These are phyloP conservation scores for Fusarium heterosporum DNA, from an alignment of 2,329 filamentous ascomycete genomes.

Conservation along the genomic window DNA sequence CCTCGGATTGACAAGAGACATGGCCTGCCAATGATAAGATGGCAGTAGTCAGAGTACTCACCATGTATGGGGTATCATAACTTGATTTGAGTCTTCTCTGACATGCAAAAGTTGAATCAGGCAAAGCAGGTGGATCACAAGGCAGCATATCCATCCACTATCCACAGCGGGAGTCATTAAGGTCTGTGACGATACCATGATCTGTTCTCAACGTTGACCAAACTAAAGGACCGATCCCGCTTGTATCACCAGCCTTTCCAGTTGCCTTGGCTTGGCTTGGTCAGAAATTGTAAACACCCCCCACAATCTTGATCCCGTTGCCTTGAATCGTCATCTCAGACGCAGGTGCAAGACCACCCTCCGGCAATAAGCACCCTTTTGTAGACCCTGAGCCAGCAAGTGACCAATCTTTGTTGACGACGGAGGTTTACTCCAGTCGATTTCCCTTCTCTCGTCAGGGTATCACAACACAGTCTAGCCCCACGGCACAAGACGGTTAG, in stretches of 20 bases:
- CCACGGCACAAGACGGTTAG: conserved; percentile 36
- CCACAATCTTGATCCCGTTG: conserved; percentile 26
- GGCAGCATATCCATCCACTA: conserved; percentile 17
- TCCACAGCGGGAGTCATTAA: conserved; percentile 24
- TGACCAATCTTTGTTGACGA: conserved; percentile 18
- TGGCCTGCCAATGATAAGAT: conserved; percentile 12
- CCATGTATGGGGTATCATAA: neutral
- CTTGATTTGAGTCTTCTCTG: conserved; percentile 7
- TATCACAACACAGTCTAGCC: conserved; percentile 16
- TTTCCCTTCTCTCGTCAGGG: conserved; percentile 18
- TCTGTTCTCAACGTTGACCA: conserved; percentile 9
- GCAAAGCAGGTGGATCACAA: neutral
- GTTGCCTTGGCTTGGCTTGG: neutral
- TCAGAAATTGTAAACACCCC: conserved; percentile 20
- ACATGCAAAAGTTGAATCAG: conserved; percentile 11
- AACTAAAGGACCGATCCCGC: conserved; percentile 28
- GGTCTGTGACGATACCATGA: conserved; percentile 16
- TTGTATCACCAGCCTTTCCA: conserved; percentile 13
- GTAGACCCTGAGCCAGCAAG: conserved; percentile 32
- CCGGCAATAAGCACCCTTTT: conserved; percentile 25
- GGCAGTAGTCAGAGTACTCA: neutral
- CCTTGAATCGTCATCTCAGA: conserved; percentile 33
- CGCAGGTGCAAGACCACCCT: conserved; percentile 44
- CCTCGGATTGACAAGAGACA: conserved; percentile 11
- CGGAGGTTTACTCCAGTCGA: conserved; percentile 27